Base-by-base conservation (phyloP, 2,329 filamentous ascomycete species). In the Microthyrium microscopicum region DNA sequence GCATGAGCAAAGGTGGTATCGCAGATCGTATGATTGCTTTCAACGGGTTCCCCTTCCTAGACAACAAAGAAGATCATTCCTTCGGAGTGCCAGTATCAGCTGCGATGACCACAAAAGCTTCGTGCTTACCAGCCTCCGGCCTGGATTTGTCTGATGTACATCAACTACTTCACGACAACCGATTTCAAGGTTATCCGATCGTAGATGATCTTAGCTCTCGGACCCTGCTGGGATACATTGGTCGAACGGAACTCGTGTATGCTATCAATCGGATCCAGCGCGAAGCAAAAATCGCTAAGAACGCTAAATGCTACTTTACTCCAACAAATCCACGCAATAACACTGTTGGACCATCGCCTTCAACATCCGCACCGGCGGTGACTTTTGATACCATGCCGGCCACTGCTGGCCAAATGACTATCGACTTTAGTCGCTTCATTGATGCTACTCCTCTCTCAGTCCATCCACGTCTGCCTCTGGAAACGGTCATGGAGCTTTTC, bases 21-120 rank as follows among this genome's bases (percentile, higher is more conserved):
- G 89, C 89, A 16, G 89, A 98, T 53, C 77, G 84, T 40, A 93
- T 94, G 82, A 98, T 98, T 46, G 93, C 84, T 77, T 93, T 94
- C 58, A 95, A 83, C 45, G 89, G 89, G 1, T 93, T 94, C 48
- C 89, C 89, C 0, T 98, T 91, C 57, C 66, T 98, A 3, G 89
- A 98, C 57, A 91, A 80, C 55, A 98, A 98, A 51, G 87, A 95
- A 54, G 89, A 95, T 37, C 85, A 94, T 55, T 85, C 85, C 34
- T 94, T 95, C 54, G 87, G 85, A 29, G 85, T 95, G 1, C 79
- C 89, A 0, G 89, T 95, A 7, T 89, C 82, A 0, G 72, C 81
- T 41, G 82, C 81, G 41, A 94, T 95, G 85, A 85, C 76, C 1
- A 69, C 68, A 3, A 70, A 80, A 33, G 68, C 85, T 1, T 71